Percentiles rank a stretch among this genome's conserved stretches.
These are phyloP conservation scores for Ceratocystis eucalypticola DNA, from an alignment of 2,329 filamentous ascomycete genomes.

Conservation along the genomic window DNA sequence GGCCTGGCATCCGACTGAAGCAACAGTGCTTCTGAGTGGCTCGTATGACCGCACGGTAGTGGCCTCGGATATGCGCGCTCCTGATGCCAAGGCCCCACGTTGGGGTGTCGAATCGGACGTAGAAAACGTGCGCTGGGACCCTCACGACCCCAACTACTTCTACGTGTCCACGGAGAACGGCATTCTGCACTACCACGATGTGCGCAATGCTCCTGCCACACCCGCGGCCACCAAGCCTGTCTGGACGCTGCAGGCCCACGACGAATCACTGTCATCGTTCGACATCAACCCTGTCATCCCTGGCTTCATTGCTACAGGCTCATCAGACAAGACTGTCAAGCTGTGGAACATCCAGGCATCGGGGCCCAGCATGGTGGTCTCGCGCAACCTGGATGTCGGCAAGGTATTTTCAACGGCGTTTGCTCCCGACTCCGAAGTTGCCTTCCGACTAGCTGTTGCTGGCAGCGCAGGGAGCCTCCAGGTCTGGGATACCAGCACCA, in stretches of 20 bases:
- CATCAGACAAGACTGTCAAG: slow-evolving; percentile 89
- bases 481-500: slow-evolving; percentile 94
- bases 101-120: slow-evolving; percentile 96
- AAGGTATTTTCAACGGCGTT: slow-evolving; percentile 88
- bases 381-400: slow-evolving; percentile 82
- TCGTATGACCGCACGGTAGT: slow-evolving; percentile 92
- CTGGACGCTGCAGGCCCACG: slow-evolving; percentile 93
- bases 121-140: slow-evolving; percentile 84
- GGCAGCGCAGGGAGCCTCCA: slow-evolving; percentile 88
- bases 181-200: slow-evolving; percentile 82
- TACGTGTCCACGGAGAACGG: slow-evolving; percentile 90
- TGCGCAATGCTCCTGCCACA: slow-evolving; percentile 58
- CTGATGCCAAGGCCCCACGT: slow-evolving; percentile 63
- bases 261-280: slow-evolving; percentile 81
- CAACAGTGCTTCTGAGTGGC: slow-evolving; percentile 79
- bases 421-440: slow-evolving; percentile 78
- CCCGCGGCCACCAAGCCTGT: slow-evolving; percentile 68
- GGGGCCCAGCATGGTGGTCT: slow-evolving; percentile 80
- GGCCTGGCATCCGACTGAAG: slow-evolving; percentile 79
- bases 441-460: slow-evolving; percentile 82
- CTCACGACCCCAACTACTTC: slow-evolving; percentile 85
- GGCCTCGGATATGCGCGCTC: slow-evolving; percentile 90
- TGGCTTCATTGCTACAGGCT: slow-evolving; percentile 85
- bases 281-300: slow-evolving; percentile 83
- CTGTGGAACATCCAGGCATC: slow-evolving; percentile 79